Base-by-base conservation (phyloP, 257 asterid species). In the Coffea canephora region DNA sequence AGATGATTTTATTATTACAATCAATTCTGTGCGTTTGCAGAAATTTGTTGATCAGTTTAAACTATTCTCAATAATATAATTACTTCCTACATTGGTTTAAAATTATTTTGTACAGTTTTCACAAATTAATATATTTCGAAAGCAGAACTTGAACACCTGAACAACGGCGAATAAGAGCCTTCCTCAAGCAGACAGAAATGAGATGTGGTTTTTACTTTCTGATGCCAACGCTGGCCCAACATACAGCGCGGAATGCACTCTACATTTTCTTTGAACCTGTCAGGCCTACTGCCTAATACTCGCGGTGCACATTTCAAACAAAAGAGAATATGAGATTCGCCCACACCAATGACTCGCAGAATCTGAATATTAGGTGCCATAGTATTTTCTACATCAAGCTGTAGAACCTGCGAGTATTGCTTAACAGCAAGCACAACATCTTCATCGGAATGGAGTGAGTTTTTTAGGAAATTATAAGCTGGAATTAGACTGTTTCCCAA, bases 81-180 rank as follows among this genome's bases (percentile, higher is more conserved):
- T 39, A 39, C 43, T 39, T 6, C 9, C 52, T 48, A 7, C 12
- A 6, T 2, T 13, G 57, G 18, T 49, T 49, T 49, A 2, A 49
- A 49, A 49, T 50, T 16, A 50, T 50, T 50, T 50, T 50, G 18
- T 2, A 50, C 57, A 11, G 18, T 0, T 50, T 12, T 2, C 4
- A 50, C 57, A 11, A 50, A 13, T 50, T 0, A 50, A 50, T 11
- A 50, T 50, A 50, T 74, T 79, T 80, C 69, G 67, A 78, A 3
- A 21, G 46, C 91, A 87, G 66, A 72, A 50, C 65, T 19, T 48
- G 74, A 78, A 71, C 68, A 31, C 85, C 84, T 0, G 81, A 81
- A 80, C 84, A 87, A 77, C 82, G 73, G 3, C 74, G 82, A 27
- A 62, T 36, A 61, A 79, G 61, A 46, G 25, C 62, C 36, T 62